phyloP scores from a whole-genome alignment of 1,284 basidiomycete species.

The Leccinum solheimii region DNA sequence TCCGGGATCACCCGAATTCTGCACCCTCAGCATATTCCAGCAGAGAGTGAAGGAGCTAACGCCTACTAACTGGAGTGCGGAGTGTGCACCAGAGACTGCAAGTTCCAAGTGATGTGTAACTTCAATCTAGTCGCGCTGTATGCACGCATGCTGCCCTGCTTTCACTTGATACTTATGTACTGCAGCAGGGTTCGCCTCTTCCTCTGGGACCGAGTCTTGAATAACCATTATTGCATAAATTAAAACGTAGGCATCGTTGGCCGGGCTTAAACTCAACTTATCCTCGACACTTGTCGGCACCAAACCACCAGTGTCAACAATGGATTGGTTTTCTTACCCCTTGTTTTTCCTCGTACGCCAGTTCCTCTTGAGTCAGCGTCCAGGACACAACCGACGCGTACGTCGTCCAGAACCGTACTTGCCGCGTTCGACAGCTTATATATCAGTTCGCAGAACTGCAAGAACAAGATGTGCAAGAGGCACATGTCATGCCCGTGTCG shows the following conservation, averaged over 20 bases:
- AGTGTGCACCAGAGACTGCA: constrained; percentile 44
- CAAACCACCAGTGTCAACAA: neutral
- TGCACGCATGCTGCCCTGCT: neutral
- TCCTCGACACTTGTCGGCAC: neutral
- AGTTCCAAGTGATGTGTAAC: constrained; percentile 7
- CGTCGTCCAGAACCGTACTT: neutral
- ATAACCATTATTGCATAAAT: neutral
- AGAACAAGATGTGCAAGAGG: neutral
- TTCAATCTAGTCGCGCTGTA: neutral
- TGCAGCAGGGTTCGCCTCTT: neutral
- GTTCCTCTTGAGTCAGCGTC: neutral
- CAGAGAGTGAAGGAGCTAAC: constrained; percentile 63
- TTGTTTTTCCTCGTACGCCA: neutral
- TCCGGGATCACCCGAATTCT: constrained; percentile 73
- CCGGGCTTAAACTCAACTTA: neutral
- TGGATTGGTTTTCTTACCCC: neutral
- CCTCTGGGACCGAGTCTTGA: neutral
- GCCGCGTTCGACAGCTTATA: neutral
- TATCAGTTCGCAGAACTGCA: neutral
- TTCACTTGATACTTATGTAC: neutral
- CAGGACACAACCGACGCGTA: neutral
- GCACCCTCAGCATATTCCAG: constrained; percentile 68
- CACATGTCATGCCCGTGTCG: neutral
- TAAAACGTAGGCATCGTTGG: neutral
- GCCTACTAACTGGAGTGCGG: constrained; percentile 61